Evolutionary conservation across 306 rosid species (phyloP).

Genomic region (Vachellia pachyceras): DNA sequence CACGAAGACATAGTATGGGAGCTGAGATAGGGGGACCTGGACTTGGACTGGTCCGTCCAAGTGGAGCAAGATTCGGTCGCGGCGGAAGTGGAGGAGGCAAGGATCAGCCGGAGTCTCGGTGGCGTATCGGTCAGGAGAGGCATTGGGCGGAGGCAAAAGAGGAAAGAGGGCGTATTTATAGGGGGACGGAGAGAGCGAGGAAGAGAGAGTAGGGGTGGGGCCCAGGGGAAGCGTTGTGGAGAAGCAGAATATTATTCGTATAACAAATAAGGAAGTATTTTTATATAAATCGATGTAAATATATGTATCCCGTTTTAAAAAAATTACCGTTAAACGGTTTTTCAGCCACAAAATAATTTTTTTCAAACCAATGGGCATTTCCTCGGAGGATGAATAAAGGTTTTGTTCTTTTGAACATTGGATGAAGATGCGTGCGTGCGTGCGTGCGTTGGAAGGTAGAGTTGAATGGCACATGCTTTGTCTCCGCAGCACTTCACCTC

Average conservation of each 20-base stretch:
- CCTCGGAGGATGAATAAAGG: not conserved
- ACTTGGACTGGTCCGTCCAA: constrained; percentile 41
- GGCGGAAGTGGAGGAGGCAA: constrained; percentile 46
- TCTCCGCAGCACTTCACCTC: not conserved
- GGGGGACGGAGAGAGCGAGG: no score
- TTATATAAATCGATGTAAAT: no score
- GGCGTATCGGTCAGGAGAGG: constrained; percentile 9
- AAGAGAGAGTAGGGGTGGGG: not conserved
- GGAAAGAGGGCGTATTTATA: constrained; percentile 33
- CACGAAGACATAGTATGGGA: constrained; percentile 40
- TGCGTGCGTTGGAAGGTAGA: no score
- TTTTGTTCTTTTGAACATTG: no score
- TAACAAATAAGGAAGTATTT: no score
- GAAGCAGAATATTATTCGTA: no score
- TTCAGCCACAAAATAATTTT: no score
- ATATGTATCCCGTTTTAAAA: no score
- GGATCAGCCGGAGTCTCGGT: not conserved
- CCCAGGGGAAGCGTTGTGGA: constrained; percentile 1
- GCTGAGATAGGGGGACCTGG: constrained; percentile 46
- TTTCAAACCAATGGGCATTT: constrained; percentile 47
- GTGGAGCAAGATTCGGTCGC: constrained; percentile 51
- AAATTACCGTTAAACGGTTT: no score
- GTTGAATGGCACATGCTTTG: not conserved
- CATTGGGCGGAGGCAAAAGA: not conserved
- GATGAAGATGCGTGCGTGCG: no score